Evolutionary conservation across 768 basidiomycete species (phyloP), one percentile per base, ranked within the genome.

Genomic region (Pleurotus djamor): DNA sequence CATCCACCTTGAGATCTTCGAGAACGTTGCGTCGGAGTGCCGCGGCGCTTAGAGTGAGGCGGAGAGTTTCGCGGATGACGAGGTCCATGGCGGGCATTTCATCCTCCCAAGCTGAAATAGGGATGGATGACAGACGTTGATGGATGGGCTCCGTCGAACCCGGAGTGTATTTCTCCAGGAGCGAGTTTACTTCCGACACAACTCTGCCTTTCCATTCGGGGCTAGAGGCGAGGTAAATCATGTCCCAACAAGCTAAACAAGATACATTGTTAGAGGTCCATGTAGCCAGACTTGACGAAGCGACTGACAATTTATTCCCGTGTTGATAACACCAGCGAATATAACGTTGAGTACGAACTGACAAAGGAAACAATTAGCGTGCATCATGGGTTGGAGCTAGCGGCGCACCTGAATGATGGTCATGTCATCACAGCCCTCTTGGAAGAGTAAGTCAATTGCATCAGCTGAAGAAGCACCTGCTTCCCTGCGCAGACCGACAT

Each of bases 1-100:
- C 67, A 0, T 65, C 67, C n/a, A 75, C 60, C 0, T 57, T 51
- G 0, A 76, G 44, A 34, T 74, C 74, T 10, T 70, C 67, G 1
- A 59, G 58, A 13, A 76, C 37, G 59, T 78, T 78, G 2, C 78
- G 67, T 9, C 77, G 74, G 28, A 77, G 62, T 0, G 66, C 59
- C 1, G 76, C 70, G 1, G 63, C 67, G 4, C 65, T 67, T 14
- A 68, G 10, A 0, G 67, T 65, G 5, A 78, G 51, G 5, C 77
- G 72, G 4, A 79, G 63, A 1, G 77, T 79, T 60, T 79, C 77
- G 14, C 75, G 72, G 28, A 77, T 70, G 21, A 74, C 65, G 12
- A 70, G 59, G 12, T 79, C 76, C 34, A 77, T n/a, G 9, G 64
- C 62, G 3, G 76, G 76, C 64, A 76, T 71, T 50, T 74, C 68